phyloP scores from a whole-genome alignment of 139 green algal species.

The Diplosphaera chodatii region DNA sequence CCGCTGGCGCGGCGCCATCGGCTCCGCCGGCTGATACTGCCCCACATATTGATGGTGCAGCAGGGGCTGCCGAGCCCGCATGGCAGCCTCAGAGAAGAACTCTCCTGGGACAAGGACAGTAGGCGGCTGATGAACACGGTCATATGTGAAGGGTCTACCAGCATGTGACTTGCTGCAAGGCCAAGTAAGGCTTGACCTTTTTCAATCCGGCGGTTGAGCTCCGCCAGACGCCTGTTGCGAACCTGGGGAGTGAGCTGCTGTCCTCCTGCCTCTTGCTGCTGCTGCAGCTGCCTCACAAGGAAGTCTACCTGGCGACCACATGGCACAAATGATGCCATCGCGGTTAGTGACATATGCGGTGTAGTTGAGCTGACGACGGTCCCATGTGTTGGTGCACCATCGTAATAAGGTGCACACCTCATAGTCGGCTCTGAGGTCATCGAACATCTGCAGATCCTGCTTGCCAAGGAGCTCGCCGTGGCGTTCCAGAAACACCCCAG shows the following conservation, averaged over 20 bases:
- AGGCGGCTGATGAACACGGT: too few relatives aligned
- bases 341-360: too few relatives aligned
- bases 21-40: constrained; percentile 15
- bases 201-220: constrained; percentile 42
- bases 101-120: constrained; percentile 7
- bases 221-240: constrained; percentile 63
- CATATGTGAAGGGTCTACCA: too few relatives aligned
- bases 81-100: constrained; percentile 65
- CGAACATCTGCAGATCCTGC: constrained; percentile 33
- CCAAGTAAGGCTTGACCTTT: constrained; percentile 5
- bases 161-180: too few relatives aligned
- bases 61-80: constrained; percentile 53
- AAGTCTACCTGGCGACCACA: constrained; percentile 26
- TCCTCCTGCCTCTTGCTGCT: constrained; percentile 7
- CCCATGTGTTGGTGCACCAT: too few relatives aligned
- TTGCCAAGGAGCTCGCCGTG: constrained; percentile 22
- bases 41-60: constrained; percentile 65
- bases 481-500: constrained; percentile 47
- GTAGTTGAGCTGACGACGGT: too few relatives aligned
- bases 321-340: too few relatives aligned
- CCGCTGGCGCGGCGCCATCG: not conserved
- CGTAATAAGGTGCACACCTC: constrained; percentile 1
- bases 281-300: constrained; percentile 27
- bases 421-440: constrained; percentile 21
- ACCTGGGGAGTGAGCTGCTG: constrained; percentile 12